Conservation (phyloP, 371 early-diverging fungal genomes). For the Mucor ambiguus region DNA sequence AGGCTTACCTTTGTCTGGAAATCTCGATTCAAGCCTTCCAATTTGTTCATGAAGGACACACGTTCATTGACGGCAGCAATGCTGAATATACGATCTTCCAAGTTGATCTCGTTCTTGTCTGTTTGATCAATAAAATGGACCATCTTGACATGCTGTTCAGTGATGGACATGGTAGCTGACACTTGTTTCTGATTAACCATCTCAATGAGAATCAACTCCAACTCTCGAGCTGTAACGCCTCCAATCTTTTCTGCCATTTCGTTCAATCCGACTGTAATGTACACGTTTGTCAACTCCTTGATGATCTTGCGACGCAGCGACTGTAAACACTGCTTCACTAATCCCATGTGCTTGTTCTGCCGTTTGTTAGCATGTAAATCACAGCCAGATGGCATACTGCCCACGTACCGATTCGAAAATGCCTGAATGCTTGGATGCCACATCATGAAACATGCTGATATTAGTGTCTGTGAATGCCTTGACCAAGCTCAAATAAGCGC, state of each 20-base stretch:
- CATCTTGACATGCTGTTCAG: conserved; percentile 55
- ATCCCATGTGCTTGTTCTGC: conserved; percentile 68
- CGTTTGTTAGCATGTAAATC: background rate
- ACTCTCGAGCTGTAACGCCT: conserved; percentile 24
- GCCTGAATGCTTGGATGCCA: conserved; percentile 31
- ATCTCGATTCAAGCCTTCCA: conserved; percentile 53
- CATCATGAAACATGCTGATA: conserved; percentile 32
- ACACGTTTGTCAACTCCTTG: conserved; percentile 74
- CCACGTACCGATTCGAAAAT: conserved; percentile 18
- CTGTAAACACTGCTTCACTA: conserved; percentile 69
- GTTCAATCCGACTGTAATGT: conserved; percentile 69
- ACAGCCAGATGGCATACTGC: background rate
- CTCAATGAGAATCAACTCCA: conserved; percentile 50
- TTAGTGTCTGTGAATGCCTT: conserved; percentile 58
- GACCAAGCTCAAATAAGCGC: conserved; percentile 60
- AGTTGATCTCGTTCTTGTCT: conserved; percentile 40
- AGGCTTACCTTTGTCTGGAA: conserved; percentile 53
- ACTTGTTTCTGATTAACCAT: conserved; percentile 66
- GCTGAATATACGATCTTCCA: conserved; percentile 54
- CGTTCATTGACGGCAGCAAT: conserved; percentile 43
- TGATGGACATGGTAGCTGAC: conserved; percentile 59
- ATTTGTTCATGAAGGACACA: conserved; percentile 47
- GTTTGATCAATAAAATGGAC: conserved; percentile 69
- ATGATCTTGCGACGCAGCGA: conserved; percentile 64
- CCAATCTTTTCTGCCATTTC: conserved; percentile 67